Conservation (phyloP, 768 basidiomycete genomes). For the Hericium rajendrae region DNA sequence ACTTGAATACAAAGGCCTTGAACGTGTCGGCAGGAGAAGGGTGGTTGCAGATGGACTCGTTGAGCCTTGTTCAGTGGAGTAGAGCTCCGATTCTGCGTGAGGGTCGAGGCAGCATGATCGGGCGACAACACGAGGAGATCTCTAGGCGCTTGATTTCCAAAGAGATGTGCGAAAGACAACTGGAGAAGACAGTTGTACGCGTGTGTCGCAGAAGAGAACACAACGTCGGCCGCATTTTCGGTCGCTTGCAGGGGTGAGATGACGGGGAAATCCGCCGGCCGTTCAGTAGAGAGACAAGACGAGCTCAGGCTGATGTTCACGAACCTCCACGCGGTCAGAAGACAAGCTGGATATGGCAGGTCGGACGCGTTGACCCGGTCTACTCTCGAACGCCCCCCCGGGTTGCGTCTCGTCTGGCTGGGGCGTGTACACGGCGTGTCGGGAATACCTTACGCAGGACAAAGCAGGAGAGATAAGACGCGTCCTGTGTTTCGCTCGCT, state of each 20-base stretch:
- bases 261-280: slow-evolving; percentile 8
- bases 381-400: slow-evolving; percentile 36
- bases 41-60: slow-evolving; percentile 44
- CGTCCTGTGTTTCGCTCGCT: not conserved
- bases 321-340: slow-evolving; percentile 15
- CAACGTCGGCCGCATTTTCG: not conserved
- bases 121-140: slow-evolving; percentile 51
- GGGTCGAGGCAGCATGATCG: slow-evolving; percentile 57
- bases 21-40: slow-evolving; percentile 69
- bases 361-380: slow-evolving; percentile 42
- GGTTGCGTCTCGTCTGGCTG: slow-evolving; percentile 52
- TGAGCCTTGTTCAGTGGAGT: slow-evolving; percentile 64
- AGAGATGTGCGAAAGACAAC: slow-evolving; percentile 22
- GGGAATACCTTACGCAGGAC: slow-evolving; percentile 44
- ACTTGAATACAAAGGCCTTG: slow-evolving; percentile 35
- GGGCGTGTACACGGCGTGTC: slow-evolving; percentile 62
- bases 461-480: slow-evolving; percentile 45
- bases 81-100: slow-evolving; percentile 47
- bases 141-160: slow-evolving; percentile 30
- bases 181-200: slow-evolving; percentile 11
- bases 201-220: slow-evolving; percentile 11
- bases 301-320: slow-evolving; percentile 12
- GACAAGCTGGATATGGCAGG: slow-evolving; percentile 11
- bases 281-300: slow-evolving; percentile 15
- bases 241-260: slow-evolving; percentile 1